Conservation (phyloP, 805 yeast species). For the Monosporozyma solicola region DNA sequence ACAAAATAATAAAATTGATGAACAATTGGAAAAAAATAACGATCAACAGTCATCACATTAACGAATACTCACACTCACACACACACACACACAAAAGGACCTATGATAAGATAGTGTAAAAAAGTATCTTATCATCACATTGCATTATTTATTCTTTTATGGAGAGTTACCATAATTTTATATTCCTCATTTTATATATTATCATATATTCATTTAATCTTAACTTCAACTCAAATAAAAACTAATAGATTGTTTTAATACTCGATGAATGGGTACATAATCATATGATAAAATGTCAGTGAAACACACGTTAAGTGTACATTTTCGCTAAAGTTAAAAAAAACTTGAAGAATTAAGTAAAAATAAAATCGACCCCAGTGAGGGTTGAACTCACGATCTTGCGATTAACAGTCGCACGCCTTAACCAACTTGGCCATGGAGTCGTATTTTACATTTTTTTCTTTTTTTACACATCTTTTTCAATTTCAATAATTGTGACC, state of each 20-base stretch:
- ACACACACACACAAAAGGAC: neutral
- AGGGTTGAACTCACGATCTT: slow-evolving; percentile 56
- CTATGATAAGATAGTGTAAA: neutral
- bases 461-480: too few relatives aligned
- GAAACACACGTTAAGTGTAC: too few relatives aligned
- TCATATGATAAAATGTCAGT: neutral
- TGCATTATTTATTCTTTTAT: slow-evolving; percentile 1
- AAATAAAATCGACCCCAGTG: slow-evolving; percentile 39
- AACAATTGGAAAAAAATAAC: neutral
- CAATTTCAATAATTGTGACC: too few relatives aligned
- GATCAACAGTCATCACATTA: neutral
- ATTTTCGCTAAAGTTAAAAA: too few relatives aligned
- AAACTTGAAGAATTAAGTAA: neutral
- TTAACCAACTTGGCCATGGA: slow-evolving; percentile 54
- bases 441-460: slow-evolving; percentile 21
- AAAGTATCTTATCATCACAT: neutral
- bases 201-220: neutral
- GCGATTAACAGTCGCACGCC: slow-evolving; percentile 61
- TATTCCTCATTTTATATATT: neutral
- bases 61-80: neutral
- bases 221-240: neutral
- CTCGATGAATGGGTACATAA: neutral
- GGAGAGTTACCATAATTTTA: neutral
- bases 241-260: neutral
- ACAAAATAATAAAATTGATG: slow-evolving; percentile 1